Conservation (phyloP, 2,329 filamentous ascomycete species). For the Neofusicoccum cordaticola region DNA sequence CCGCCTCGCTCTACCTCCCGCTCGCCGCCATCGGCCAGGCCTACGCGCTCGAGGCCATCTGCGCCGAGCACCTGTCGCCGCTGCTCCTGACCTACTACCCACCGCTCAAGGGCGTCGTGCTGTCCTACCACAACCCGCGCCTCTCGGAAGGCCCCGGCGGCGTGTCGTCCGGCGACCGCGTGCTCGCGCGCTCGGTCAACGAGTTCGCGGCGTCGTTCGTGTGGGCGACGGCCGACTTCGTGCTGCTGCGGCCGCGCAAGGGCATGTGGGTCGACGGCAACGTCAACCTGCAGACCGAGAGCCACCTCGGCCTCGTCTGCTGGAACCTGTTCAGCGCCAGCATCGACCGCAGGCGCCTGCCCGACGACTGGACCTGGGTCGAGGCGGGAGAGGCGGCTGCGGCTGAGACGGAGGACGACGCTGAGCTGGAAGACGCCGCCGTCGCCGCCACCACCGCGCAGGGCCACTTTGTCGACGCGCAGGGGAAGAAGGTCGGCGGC, state of each 20-base stretch:
- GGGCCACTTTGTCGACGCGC: conserved; percentile 73
- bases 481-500: conserved; percentile 64
- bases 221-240: conserved; percentile 84
- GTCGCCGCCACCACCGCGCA: conserved; percentile 37
- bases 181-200: conserved; percentile 27
- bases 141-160: conserved; percentile 56
- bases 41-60: conserved; percentile 66
- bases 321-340: conserved; percentile 91
- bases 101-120: conserved; percentile 68
- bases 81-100: conserved; percentile 75
- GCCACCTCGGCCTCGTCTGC: conserved; percentile 83
- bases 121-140: conserved; percentile 68
- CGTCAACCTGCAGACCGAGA: conserved; percentile 83
- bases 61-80: conserved; percentile 71
- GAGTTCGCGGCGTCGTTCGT: conserved; percentile 85
- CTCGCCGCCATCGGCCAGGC: conserved; percentile 69
- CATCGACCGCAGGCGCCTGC: conserved; percentile 74
- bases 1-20: conserved; percentile 75
- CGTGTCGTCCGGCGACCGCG: not conserved
- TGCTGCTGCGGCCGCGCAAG: conserved; percentile 74
- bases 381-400: conserved; percentile 50
- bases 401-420: conserved; percentile 25
- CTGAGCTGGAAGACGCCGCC: conserved; percentile 16
- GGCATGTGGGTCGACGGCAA: conserved; percentile 75
- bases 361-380: conserved; percentile 76